Evolutionary conservation across 1,139 yeast species (phyloP).

Genomic region (Tardiomyces depauwii): DNA sequence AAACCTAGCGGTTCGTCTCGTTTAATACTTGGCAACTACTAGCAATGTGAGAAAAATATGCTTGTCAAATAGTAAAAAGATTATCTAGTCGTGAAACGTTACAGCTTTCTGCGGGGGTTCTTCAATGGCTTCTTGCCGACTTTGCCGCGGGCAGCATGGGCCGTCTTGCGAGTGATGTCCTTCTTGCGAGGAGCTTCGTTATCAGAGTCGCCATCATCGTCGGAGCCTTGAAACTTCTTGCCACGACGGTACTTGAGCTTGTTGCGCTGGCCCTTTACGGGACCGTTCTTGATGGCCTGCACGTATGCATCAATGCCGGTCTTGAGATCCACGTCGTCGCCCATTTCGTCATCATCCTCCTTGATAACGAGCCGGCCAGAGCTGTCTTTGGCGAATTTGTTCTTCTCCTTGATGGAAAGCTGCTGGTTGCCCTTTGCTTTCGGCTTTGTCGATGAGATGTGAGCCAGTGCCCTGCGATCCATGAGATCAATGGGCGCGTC

Average conservation of each 20-base stretch:
- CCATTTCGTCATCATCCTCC: slow-evolving; percentile 17
- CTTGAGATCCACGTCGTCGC: slow-evolving; percentile 28
- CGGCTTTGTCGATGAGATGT: slow-evolving; percentile 80
- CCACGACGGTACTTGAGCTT: slow-evolving; percentile 76
- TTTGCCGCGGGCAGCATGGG: not conserved
- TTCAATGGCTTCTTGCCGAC: not conserved
- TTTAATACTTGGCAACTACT: no score
- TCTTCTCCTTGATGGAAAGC: slow-evolving; percentile 29
- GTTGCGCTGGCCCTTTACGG: slow-evolving; percentile 85
- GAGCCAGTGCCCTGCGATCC: slow-evolving; percentile 75
- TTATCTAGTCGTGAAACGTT: not conserved
- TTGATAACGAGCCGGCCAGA: slow-evolving; percentile 27
- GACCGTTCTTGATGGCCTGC: slow-evolving; percentile 88
- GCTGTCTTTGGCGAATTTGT: slow-evolving; percentile 29
- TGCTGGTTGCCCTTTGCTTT: slow-evolving; percentile 24
- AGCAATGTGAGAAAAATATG: no score
- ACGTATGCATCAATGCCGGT: slow-evolving; percentile 79
- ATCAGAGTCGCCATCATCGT: slow-evolving; percentile 45
- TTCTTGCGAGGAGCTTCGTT: slow-evolving; percentile 16
- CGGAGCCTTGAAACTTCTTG: slow-evolving; percentile 39
- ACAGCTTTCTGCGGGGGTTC: not conserved
- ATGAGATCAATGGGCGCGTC: slow-evolving; percentile 85
- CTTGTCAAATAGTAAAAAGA: no score
- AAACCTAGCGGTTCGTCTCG: no score
- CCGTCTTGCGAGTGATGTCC: not conserved